These are phyloP conservation scores for Fusarium pininemorale DNA, from an alignment of 2,329 filamentous ascomycete genomes.

Conservation along the genomic window DNA sequence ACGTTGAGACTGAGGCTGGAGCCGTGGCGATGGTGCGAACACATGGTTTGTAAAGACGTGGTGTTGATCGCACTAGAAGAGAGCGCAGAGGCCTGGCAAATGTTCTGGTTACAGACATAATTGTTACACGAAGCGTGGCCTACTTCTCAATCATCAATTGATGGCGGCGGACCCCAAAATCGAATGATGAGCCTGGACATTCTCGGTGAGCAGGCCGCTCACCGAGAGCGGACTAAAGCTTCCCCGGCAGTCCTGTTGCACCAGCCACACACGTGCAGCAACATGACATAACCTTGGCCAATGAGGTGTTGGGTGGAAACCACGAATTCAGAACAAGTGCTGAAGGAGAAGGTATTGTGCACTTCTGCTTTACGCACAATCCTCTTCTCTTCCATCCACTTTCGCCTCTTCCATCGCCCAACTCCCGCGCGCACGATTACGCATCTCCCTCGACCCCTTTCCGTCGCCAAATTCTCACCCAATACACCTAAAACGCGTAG, in stretches of 20 bases:
- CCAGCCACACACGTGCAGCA: constrained; percentile 39
- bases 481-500: constrained; percentile 18
- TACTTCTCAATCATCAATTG: constrained; percentile 18
- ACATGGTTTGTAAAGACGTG: constrained; percentile 22
- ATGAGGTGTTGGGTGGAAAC: constrained; percentile 33
- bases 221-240: constrained; percentile 41
- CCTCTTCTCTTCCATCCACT: constrained; percentile 21
- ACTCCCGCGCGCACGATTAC: constrained; percentile 10
- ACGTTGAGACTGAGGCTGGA: constrained; percentile 27
- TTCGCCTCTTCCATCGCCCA: constrained; percentile 8
- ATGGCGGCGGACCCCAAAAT: constrained; percentile 17
- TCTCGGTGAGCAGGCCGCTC: constrained; percentile 25
- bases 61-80: constrained; percentile 24
- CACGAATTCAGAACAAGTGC: constrained; percentile 39
- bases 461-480: background rate
- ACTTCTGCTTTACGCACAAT: constrained; percentile 27
- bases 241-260: constrained; percentile 22
- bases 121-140: background rate
- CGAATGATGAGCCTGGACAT: constrained; percentile 35
- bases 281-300: constrained; percentile 40
- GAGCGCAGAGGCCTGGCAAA: constrained; percentile 26
- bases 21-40: constrained; percentile 37
- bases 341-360: constrained; percentile 22
- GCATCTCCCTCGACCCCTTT: constrained; percentile 2
- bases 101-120: constrained; percentile 34